phyloP scores from a whole-genome alignment of 768 basidiomycete genomes.

The Fomitopsis serialis region DNA sequence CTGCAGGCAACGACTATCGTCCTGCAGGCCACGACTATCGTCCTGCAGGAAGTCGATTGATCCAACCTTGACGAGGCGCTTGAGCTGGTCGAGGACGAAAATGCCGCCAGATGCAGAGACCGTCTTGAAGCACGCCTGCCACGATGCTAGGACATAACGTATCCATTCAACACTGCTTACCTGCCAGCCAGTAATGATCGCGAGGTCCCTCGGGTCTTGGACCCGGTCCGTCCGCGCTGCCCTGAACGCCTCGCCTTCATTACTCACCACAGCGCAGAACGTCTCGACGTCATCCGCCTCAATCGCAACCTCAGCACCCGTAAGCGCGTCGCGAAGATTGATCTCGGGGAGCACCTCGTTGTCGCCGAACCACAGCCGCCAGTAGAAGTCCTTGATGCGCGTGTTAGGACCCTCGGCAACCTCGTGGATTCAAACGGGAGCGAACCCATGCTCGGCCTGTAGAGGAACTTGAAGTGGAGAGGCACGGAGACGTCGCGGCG shows the following conservation, averaged over 20 bases:
- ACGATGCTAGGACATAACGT: constrained; percentile 1
- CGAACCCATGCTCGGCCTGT: constrained; percentile 86
- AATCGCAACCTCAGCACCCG: constrained; percentile 82
- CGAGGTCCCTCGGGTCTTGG: constrained; percentile 96
- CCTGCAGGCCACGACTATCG: no score
- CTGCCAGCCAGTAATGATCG: constrained; percentile 98
- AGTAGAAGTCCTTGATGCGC: constrained; percentile 96
- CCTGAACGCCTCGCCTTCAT: constrained; percentile 90
- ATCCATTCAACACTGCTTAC: constrained; percentile 39
- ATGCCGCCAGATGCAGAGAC: constrained; percentile 81
- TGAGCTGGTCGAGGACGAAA: constrained; percentile 84
- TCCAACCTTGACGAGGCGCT: constrained; percentile 84
- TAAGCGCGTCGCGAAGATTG: constrained; percentile 75
- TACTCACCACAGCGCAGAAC: constrained; percentile 92
- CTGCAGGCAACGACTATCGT: no score
- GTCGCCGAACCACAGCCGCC: constrained; percentile 97
- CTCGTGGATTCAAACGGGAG: constrained; percentile 91
- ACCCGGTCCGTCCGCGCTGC: constrained; percentile 59
- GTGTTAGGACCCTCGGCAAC: constrained; percentile 75
- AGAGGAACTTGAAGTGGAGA: constrained; percentile 75
- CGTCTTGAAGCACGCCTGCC: constrained; percentile 74
- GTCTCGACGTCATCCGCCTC: constrained; percentile 71
- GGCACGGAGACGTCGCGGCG: constrained; percentile 73
- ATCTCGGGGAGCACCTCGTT: constrained; percentile 72
- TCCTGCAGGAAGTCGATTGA: constrained; percentile 82